phyloP scores from a whole-genome alignment of 2,329 filamentous ascomycete species.

The Cercospora janseana region DNA sequence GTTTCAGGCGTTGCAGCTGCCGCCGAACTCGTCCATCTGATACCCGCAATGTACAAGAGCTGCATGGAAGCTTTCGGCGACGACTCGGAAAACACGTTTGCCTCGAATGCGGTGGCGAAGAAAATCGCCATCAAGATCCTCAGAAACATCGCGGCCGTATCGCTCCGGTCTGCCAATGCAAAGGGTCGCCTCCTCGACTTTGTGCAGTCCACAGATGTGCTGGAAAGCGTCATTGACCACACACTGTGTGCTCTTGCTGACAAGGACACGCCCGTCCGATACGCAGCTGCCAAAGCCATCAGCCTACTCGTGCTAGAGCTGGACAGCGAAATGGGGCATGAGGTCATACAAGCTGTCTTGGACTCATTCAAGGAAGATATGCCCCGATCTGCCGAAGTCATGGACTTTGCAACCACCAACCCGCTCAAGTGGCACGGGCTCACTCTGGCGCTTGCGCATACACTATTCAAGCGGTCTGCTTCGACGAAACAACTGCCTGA shows the following conservation, averaged over 20 bases:
- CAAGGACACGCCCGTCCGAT: constrained; percentile 84
- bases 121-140: constrained; percentile 85
- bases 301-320: constrained; percentile 82
- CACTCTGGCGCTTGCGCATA: constrained; percentile 80
- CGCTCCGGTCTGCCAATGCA: constrained; percentile 47
- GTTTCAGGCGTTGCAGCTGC: constrained; percentile 71
- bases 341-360: constrained; percentile 84
- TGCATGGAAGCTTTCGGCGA: constrained; percentile 59
- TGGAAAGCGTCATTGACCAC: constrained; percentile 80
- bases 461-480: constrained; percentile 80
- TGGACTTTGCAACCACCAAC: constrained; percentile 73
- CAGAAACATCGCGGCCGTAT: constrained; percentile 68
- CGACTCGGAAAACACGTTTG: constrained; percentile 56
- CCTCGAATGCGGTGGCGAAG: constrained; percentile 72
- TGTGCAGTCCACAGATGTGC: constrained; percentile 39
- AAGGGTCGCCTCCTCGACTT: constrained; percentile 32
- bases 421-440: constrained; percentile 88
- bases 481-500: constrained; percentile 67
- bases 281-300: constrained; percentile 88
- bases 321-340: constrained; percentile 73
- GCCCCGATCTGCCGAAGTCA: constrained; percentile 45
- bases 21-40: constrained; percentile 66
- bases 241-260: constrained; percentile 77
- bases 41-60: constrained; percentile 64
- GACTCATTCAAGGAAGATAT: constrained; percentile 64